phyloP scores from a whole-genome alignment of 768 basidiomycete species.

The Calocera cornea region DNA sequence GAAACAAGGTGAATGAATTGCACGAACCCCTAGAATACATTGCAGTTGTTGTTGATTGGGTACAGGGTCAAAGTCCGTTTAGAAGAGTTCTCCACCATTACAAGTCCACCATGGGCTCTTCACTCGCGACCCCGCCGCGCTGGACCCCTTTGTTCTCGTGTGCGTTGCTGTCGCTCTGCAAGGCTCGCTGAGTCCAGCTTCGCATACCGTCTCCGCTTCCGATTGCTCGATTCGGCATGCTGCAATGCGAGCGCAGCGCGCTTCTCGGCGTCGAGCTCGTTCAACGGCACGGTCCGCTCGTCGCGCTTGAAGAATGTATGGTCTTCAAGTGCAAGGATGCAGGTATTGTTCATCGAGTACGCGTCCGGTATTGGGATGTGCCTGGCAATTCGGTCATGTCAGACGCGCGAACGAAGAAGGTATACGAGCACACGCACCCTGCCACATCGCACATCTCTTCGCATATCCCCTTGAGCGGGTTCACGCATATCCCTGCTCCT shows the following conservation, averaged over 20 bases:
- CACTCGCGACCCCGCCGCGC: background rate
- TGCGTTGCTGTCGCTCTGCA: background rate
- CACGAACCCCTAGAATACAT: background rate
- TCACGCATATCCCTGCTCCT: background rate
- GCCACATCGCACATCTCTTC: slow-evolving; percentile 2
- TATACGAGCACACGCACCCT: background rate
- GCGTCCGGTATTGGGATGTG: slow-evolving; percentile 4
- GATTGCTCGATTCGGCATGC: background rate
- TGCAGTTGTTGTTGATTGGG: background rate
- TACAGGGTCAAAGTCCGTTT: background rate
- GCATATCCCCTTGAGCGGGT: background rate
- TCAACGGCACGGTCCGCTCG: background rate
- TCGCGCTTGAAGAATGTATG: slow-evolving; percentile 3
- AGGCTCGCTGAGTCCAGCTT: background rate
- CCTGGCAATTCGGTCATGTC: background rate
- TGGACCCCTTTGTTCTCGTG: background rate
- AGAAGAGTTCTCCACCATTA: background rate
- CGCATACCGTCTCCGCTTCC: background rate
- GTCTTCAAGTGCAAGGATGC: background rate
- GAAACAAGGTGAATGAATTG: background rate
- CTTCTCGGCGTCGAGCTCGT: background rate
- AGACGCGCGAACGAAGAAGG: background rate
- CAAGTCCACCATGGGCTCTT: background rate
- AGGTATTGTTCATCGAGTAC: slow-evolving; percentile 2
- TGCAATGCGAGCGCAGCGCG: background rate